Evolutionary conservation across 2,329 filamentous ascomycete species (phyloP), one percentile per base, ranked within the genome.

Genomic region (Trichoderma endophyticum): DNA sequence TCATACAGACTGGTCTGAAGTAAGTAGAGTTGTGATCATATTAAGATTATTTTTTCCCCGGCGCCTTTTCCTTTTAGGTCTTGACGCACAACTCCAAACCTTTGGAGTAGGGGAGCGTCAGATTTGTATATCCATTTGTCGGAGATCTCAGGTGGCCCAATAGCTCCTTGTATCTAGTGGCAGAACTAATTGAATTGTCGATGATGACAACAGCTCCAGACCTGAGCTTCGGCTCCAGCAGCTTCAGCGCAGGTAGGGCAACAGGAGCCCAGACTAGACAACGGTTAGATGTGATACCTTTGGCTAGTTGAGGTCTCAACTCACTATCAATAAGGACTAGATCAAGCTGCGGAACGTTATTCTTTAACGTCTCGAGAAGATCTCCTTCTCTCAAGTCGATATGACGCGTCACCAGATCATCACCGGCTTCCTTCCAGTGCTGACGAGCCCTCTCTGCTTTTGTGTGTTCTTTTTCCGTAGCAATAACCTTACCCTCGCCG

Each of bases 301-400:
- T 12, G n/a, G 11, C 2, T 15, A 2, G 15, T 3, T 4, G 6
- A 26, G 28, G 1, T 3, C 3, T 18, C 3, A 18, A 84, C 88
- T 81, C 79, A 91, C 89, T 91, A 74, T 91, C 89, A 11, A 91
- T 81, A n/a, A 91, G 79, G 43, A 91, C 73, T 54, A 91, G 81
- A 72, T 91, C 87, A 48, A 91, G 80, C 34, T 83, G 76, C 1
- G 82, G 79, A 56, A 77, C 72, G 34, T 83, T 81, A 0, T 77
- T 74, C 73, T 84, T 84, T 4, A 81, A 78, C 0, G 88, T 90
- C 78, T 91, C 84, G 0, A 82, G 81, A 71, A 91, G 75, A 76
- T 91, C 87, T 0, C 89, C 89, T 72, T 86, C 86, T 3, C 89
- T 80, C 21, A 91, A 75, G 21, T 90, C 88, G 75, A 91, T 88